Conservation (phyloP, 352 stramenopile genomes). For the Pythium monospermum region DNA sequence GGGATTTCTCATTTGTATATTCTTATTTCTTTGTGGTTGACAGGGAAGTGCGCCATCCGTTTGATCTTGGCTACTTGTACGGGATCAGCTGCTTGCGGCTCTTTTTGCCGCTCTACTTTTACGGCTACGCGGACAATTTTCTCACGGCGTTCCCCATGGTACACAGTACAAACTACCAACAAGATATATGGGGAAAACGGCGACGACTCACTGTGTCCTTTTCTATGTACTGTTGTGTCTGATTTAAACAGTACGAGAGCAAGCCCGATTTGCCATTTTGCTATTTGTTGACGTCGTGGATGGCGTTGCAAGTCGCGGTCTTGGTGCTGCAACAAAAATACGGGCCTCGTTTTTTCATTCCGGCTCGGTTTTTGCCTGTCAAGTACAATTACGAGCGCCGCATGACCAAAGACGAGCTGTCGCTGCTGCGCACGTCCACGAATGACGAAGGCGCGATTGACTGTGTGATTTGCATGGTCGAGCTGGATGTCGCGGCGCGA, state of each 20-base stretch:
- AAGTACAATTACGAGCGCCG: slow-evolving; percentile 97
- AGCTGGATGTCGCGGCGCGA: slow-evolving; percentile 64
- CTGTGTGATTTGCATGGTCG: slow-evolving; percentile 86
- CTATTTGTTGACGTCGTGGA: slow-evolving; percentile 85
- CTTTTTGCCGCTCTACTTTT: slow-evolving; percentile 96
- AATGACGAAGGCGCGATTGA: slow-evolving; percentile 69
- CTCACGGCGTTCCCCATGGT: slow-evolving; percentile 80
- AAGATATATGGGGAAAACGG: neutral
- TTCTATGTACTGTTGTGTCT: neutral
- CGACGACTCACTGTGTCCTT: neutral
- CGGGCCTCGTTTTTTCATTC: slow-evolving; percentile 95
- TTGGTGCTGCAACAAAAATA: slow-evolving; percentile 90
- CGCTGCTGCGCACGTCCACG: slow-evolving; percentile 45
- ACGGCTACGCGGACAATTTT: slow-evolving; percentile 93
- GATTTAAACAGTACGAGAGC: slow-evolving; percentile 52
- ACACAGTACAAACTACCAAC: slow-evolving; percentile 6
- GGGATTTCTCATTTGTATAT: neutral
- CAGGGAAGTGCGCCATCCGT: slow-evolving; percentile 90
- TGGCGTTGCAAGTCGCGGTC: slow-evolving; percentile 90
- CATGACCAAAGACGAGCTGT: slow-evolving; percentile 63
- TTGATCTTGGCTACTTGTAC: slow-evolving; percentile 94
- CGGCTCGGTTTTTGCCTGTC: slow-evolving; percentile 91
- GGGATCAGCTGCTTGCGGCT: slow-evolving; percentile 92
- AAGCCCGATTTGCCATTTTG: slow-evolving; percentile 63
- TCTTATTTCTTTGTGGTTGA: neutral